Base-by-base conservation (phyloP, 176 grass and related monocot genomes). In the Avena insularis region DNA sequence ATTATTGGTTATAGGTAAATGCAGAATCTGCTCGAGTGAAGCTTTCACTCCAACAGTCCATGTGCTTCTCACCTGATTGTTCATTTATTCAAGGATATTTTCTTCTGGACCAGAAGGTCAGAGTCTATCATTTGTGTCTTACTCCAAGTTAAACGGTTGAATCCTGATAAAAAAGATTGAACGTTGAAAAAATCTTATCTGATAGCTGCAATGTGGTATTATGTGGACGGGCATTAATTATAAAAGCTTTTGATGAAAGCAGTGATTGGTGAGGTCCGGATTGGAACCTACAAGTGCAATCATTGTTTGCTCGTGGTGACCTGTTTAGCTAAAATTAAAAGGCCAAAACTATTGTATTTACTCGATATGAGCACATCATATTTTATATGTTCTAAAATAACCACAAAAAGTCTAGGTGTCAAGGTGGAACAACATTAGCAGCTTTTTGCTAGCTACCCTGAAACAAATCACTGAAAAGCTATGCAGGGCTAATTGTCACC, bases 31-130 rank as follows among this genome's bases (percentile, higher is more conserved):
- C 90, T 55, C 87, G 96, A 82, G 85, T 98, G 59, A 98, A 98
- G 77, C 82, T 98, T 61, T 88, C 96, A 51, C 88, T 98, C 70
- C 92, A 96, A 76, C 93, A 94, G 69, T 98, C 93, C 65, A 84
- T 98, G 84, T 98, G 96, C 67, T 87, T 89, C 82, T 92, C 96
- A 80, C 38, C 66, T 27, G 90, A 91, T 90, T 82, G 83, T 88
- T 96, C 96, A 77, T 95, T 95, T 88, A 86, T 98, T 87, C 88
- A 77, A 87, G 92, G 83, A 90, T 98, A 94, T 73, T 96, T 98
- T 82, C 89, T 96, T 90, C 48, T 86, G 62, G 93, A 98, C 74
- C 88, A 93, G 70, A 96, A 98, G 92, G 96, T 98, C 59, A 79
- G 64, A 49, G 68, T 88, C 9, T 19, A 78, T 33, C 72, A 57